Evolutionary conservation across 148 eudicot species (phyloP), one percentile per base, ranked within the genome.

Genomic region (Beta vulgaris): DNA sequence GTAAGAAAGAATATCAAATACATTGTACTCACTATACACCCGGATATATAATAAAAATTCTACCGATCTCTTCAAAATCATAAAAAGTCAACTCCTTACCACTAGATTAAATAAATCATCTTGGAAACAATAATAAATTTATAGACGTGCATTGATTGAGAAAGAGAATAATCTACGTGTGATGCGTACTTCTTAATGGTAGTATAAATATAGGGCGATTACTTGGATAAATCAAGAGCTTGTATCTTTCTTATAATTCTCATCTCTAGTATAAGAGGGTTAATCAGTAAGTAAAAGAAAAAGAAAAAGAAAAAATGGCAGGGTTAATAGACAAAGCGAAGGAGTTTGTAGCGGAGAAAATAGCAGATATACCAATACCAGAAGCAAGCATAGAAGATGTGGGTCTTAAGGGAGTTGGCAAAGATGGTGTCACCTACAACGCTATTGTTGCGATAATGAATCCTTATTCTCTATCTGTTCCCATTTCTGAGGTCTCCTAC

Each of bases 401-500:
- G 15, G 88, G 84, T 78, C 83, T 90, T 8, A 86, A 86, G 51
- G 84, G 73, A n/a, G 75, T 88, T 9, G 35, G 73, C 57, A 73
- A 69, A 26, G 80, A 84, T 6, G 89, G 85, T 23, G 60, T 92
- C 68, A 83, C 89, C 4, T 88, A 88, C 74, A 19, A 55, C 12
- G 95, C 95, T 58, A 83, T 73, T 60, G 79, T 92, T 51, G 79
- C 79, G 11, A 84, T 92, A 2, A 32, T n/a, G 44, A 92, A 92
- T 10, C 97, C 97, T 11, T 92, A 90, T 77, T 55, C 80, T 70
- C 85, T 79, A 6, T 40, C 91, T n/a, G 68, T 92, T 23, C 97
- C 97, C 34, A 77, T 92, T 51, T 82, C 93, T 57, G 84, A 90
- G 76, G 68, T 88, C 82, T 44, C 79, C 16, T 92, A 86, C 79